These are phyloP conservation scores for Primulina eburnea DNA, from an alignment of 257 asterid genomes.

Conservation along the genomic window DNA sequence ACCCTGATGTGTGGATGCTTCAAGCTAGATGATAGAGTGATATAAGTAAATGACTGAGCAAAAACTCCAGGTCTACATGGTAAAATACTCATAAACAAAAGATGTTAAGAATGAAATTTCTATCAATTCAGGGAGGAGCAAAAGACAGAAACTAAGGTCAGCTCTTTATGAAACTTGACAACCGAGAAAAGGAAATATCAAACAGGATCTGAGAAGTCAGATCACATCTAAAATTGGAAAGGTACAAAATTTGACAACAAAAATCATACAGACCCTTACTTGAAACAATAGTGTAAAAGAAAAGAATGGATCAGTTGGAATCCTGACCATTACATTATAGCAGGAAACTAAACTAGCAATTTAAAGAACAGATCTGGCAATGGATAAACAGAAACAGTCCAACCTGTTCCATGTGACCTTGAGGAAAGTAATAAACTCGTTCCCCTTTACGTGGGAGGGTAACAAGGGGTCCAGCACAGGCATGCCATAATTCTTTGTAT, in stretches of 20 bases:
- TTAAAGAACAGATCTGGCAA: conserved; percentile 17
- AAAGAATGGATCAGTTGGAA: conserved; percentile 1
- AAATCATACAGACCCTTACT: conserved; percentile 1
- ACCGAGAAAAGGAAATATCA: not conserved
- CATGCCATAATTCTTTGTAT: conserved; percentile 90
- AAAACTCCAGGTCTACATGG: conserved; percentile 4
- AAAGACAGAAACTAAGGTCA: not conserved
- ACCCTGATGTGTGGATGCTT: conserved; percentile 94
- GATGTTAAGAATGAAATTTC: not conserved
- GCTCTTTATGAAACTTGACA: conserved; percentile 10
- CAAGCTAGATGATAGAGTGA: conserved; percentile 57
- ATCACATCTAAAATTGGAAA: not conserved
- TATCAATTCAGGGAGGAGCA: not conserved
- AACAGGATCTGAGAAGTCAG: conserved; percentile 2
- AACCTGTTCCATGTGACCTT: conserved; percentile 99
- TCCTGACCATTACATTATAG: not conserved
- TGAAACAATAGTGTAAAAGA: not conserved
- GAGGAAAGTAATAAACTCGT: conserved; percentile 88
- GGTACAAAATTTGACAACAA: not conserved
- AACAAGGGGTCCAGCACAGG: conserved; percentile 98
- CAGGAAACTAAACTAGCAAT: not conserved
- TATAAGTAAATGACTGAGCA: conserved; percentile 15
- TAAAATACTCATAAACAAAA: not conserved
- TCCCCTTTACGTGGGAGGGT: conserved; percentile 84
- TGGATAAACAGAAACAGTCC: conserved; percentile 13